Conservation (phyloP, 202 grass and related monocot species). For the Zoysia matrella region DNA sequence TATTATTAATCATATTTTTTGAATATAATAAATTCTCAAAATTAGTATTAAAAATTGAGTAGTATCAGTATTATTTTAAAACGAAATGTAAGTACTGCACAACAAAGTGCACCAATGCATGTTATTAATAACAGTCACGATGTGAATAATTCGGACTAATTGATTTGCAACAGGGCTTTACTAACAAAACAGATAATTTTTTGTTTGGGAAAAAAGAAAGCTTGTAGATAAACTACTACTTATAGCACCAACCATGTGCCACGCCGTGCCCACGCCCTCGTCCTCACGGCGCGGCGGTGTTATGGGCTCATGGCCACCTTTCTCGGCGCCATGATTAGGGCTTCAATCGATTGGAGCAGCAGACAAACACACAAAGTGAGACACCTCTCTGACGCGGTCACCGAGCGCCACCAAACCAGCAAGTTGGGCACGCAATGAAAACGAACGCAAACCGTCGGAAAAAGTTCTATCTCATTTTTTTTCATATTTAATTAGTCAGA, state of each 20-base stretch:
- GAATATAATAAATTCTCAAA: no score
- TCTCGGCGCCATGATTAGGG: constrained; percentile 58
- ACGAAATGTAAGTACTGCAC: background rate
- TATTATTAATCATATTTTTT: no score
- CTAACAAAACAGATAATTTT: background rate
- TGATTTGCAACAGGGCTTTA: background rate
- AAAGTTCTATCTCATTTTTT: no score
- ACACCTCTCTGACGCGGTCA: constrained; percentile 63
- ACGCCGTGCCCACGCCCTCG: background rate
- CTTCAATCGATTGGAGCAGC: constrained; percentile 51
- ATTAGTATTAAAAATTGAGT: background rate
- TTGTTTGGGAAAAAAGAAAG: background rate
- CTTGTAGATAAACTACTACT: background rate
- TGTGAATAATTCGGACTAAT: background rate
- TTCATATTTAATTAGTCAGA: no score
- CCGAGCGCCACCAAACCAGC: constrained; percentile 36
- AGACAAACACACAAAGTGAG: constrained; percentile 48
- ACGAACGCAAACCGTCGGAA: no score
- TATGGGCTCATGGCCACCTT: constrained; percentile 43
- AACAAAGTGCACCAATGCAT: background rate
- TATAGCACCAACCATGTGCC: constrained; percentile 7
- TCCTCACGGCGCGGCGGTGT: background rate
- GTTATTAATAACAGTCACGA: background rate
- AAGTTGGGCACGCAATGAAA: constrained; percentile 23
- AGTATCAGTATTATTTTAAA: background rate